phyloP scores from a whole-genome alignment of 2,329 filamentous ascomycete genomes.

The Phialophora expanda region DNA sequence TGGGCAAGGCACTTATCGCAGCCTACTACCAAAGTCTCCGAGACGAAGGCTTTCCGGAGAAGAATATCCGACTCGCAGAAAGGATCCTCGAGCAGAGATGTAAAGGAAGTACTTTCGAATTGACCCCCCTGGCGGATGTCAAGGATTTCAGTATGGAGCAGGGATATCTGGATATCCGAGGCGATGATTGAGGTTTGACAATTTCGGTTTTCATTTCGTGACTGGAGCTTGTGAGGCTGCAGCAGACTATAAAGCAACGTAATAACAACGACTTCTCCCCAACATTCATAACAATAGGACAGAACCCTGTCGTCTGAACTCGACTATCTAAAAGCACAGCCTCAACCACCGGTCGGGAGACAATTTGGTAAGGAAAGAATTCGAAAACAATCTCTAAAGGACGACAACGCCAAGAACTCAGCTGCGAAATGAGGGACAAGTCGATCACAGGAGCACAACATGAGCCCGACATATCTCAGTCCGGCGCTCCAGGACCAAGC shows the following conservation, averaged over 20 bases:
- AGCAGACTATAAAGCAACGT: not conserved
- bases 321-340: not conserved
- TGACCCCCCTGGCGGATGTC: slow-evolving; percentile 33
- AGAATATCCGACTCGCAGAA: slow-evolving; percentile 36
- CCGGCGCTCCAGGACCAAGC: slow-evolving; percentile 21
- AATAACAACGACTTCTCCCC: not conserved
- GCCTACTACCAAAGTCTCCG: slow-evolving; percentile 38
- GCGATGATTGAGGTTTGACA: not conserved
- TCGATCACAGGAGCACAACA: slow-evolving; percentile 9
- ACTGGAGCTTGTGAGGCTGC: slow-evolving; percentile 5
- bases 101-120: slow-evolving; percentile 23
- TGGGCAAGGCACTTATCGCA: slow-evolving; percentile 33
- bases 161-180: slow-evolving; percentile 18
- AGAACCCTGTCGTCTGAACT: slow-evolving; percentile 1
- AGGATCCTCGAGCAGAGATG: slow-evolving; percentile 31
- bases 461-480: slow-evolving; percentile 33
- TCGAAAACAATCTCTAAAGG: not conserved
- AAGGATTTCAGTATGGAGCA: slow-evolving; percentile 20
- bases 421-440: not conserved
- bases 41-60: slow-evolving; percentile 37
- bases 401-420: slow-evolving; percentile 12
- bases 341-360: not conserved
- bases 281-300: not conserved
- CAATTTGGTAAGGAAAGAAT: not conserved
- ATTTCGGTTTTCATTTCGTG: not conserved